phyloP scores from a whole-genome alignment of 139 green algal species.

The Picochlorum costavermella region DNA sequence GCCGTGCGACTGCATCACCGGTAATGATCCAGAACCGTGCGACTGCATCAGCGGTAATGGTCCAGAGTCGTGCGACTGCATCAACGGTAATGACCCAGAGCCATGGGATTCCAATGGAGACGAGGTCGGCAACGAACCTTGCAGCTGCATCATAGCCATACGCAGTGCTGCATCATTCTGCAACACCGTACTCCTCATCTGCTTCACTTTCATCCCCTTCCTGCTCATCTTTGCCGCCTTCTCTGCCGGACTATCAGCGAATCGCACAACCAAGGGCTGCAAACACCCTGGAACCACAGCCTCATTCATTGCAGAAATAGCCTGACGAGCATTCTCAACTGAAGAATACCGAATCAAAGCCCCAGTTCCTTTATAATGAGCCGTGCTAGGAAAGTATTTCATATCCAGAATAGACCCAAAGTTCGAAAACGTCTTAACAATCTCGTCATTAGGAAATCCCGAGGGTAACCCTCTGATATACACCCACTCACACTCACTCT shows the following conservation, averaged over 20 bases:
- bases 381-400: conserved; percentile 23
- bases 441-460: not conserved
- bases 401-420: conserved; percentile 6
- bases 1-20: no score
- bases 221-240: conserved; percentile 43
- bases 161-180: no score
- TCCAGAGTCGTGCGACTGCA: no score
- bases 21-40: no score
- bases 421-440: not conserved
- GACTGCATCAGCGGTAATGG: no score
- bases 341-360: conserved; percentile 44
- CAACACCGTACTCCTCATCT: not conserved
- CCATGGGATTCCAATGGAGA: no score
- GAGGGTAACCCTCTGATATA: conserved; percentile 6
- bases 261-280: conserved; percentile 45
- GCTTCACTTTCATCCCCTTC: conserved; percentile 13
- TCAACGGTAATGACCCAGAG: no score
- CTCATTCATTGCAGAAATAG: conserved; percentile 50
- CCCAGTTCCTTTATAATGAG: conserved; percentile 25
- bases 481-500: conserved; percentile 15
- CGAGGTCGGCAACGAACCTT: no score
- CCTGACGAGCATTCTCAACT: conserved; percentile 30
- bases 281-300: conserved; percentile 22
- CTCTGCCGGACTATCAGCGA: conserved; percentile 48
- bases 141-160: no score